A percentile compares a stretch with the other conserved stretches of the same genome.
Evolutionary conservation across 129 eudicot genomes (phyloP).

Genomic region (Deinandra increscens): DNA sequence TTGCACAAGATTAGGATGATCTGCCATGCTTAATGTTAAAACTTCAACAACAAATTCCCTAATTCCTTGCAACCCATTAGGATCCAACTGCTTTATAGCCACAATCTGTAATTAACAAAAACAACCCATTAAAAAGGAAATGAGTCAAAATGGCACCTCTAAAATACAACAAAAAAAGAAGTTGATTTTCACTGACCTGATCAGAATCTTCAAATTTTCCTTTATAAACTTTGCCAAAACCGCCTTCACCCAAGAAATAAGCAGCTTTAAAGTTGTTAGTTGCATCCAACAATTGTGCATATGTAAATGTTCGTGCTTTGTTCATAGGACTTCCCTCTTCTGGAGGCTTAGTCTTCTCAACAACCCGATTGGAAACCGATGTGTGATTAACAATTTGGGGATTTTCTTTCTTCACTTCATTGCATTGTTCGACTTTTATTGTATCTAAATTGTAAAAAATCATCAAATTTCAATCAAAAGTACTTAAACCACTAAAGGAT

Average conservation of each 20-base stretch:
- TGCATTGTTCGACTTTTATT: conserved; percentile 28
- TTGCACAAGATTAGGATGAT: conserved; percentile 86
- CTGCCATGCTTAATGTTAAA: conserved; percentile 61
- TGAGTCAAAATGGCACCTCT: background rate
- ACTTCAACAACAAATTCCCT: conserved; percentile 85
- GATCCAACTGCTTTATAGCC: conserved; percentile 91
- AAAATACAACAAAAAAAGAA: conserved; percentile 17
- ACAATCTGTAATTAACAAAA: conserved; percentile 45
- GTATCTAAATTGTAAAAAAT: conserved; percentile 36
- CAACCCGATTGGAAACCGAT: conserved; percentile 22
- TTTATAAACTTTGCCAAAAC: conserved; percentile 87
- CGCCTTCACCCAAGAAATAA: conserved; percentile 82
- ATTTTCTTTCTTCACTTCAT: conserved; percentile 43
- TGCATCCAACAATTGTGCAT: conserved; percentile 54
- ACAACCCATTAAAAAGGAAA: conserved; percentile 14
- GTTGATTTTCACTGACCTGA: conserved; percentile 54
- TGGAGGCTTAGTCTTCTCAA: conserved; percentile 25
- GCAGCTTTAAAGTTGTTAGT: conserved; percentile 62
- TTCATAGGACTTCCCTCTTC: conserved; percentile 34
- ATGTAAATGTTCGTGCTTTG: conserved; percentile 55
- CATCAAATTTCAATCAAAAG: conserved; percentile 9
- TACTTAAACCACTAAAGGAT: conserved; percentile 28
- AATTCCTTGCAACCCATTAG: conserved; percentile 71
- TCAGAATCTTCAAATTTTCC: conserved; percentile 58
- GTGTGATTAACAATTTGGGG: conserved; percentile 33